Percentiles rank a stretch among this genome's conserved stretches.
These are phyloP conservation scores for Patellifolia procumbens DNA, from an alignment of 179 eudicot genomes.

Conservation along the genomic window DNA sequence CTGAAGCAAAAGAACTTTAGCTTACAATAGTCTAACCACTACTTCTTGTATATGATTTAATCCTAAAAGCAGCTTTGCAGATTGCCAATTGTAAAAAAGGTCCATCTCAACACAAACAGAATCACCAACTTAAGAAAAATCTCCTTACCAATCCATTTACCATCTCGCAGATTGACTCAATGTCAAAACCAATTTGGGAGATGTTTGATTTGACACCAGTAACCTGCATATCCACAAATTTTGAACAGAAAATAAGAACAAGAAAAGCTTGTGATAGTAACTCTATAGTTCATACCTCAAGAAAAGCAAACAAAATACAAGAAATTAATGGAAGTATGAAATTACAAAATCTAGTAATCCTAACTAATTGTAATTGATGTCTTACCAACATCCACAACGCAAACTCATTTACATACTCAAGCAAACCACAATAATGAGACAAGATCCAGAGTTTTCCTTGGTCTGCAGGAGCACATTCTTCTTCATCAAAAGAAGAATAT, in stretches of 20 bases:
- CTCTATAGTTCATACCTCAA: neutral
- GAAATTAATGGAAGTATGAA: neutral
- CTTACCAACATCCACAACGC: neutral
- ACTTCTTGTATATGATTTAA: neutral
- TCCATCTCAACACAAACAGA: neutral
- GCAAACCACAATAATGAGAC: neutral
- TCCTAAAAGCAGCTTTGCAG: neutral
- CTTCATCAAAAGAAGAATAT: neutral
- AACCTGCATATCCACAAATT: slow-evolving; percentile 54
- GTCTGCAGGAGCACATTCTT: neutral
- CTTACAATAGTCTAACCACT: too few relatives aligned
- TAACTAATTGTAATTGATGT: neutral
- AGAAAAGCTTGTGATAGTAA: neutral
- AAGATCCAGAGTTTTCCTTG: neutral
- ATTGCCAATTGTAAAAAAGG: neutral
- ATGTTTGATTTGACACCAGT: slow-evolving; percentile 64
- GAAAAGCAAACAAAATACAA: neutral
- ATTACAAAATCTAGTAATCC: neutral
- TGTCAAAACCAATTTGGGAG: slow-evolving; percentile 76
- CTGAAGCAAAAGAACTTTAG: neutral
- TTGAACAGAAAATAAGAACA: slow-evolving; percentile 16
- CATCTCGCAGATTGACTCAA: slow-evolving; percentile 69
- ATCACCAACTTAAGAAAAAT: neutral
- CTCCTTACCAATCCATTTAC: slow-evolving; percentile 68
- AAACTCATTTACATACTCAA: neutral